Percentiles rank a stretch among this genome's conserved stretches.
Conservation (phyloP, 768 basidiomycete genomes). For the Suillus spraguei region DNA sequence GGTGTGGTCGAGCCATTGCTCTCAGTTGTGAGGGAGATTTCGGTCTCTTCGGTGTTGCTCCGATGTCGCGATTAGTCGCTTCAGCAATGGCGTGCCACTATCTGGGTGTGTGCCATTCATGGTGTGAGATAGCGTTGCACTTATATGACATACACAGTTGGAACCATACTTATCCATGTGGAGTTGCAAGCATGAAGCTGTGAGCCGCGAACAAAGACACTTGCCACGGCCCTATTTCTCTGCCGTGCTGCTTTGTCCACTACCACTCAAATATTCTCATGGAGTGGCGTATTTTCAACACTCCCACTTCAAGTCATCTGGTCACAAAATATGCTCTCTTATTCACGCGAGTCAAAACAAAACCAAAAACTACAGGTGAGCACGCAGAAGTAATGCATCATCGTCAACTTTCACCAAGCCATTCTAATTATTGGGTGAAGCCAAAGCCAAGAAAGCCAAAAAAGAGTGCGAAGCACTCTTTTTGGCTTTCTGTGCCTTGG, state of each 20-base stretch:
- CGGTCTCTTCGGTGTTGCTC: neutral
- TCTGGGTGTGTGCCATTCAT: too few relatives aligned
- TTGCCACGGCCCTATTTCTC: neutral
- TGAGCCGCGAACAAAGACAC: conserved; percentile 1
- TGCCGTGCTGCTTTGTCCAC: neutral
- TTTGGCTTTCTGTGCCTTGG: too few relatives aligned
- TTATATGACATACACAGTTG: neutral
- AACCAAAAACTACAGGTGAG: neutral
- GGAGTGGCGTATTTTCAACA: neutral
- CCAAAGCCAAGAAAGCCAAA: too few relatives aligned
- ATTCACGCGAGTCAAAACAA: neutral
- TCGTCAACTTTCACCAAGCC: neutral
- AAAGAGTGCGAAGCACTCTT: too few relatives aligned
- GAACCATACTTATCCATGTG: neutral
- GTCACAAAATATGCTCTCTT: neutral
- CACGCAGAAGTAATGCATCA: neutral
- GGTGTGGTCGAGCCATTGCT: neutral
- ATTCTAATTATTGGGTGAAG: too few relatives aligned
- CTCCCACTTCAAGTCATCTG: neutral
- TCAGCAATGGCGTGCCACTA: too few relatives aligned
- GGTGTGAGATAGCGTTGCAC: neutral
- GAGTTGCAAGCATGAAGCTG: neutral
- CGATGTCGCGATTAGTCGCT: neutral
- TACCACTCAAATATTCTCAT: conserved; percentile 5
- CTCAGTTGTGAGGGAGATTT: neutral